Conservation (phyloP, 805 yeast species). For the Zygosaccharomyces siamensis region DNA sequence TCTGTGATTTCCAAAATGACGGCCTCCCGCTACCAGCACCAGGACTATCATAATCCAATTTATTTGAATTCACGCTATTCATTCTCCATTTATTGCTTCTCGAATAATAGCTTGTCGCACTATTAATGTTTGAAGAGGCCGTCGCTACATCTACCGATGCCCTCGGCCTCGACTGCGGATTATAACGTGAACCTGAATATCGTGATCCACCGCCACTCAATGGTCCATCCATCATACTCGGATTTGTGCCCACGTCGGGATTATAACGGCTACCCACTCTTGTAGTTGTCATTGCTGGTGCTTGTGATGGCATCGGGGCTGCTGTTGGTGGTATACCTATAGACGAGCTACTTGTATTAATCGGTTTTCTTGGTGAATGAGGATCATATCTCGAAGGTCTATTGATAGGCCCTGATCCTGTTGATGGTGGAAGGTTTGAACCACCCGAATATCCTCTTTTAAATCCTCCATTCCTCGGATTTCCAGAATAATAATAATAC, state of each 20-base stretch:
- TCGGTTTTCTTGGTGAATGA: constrained; percentile 18
- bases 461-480: constrained; percentile 22
- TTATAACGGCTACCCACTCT: not conserved
- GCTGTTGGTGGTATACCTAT: constrained; percentile 3
- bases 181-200: constrained; percentile 25
- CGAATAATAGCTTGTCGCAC: constrained; percentile 15
- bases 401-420: not conserved
- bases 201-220: constrained; percentile 11
- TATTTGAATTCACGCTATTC: constrained; percentile 7
- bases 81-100: constrained; percentile 27
- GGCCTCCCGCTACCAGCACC: constrained; percentile 6
- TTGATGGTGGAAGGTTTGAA: constrained; percentile 3
- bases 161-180: constrained; percentile 25
- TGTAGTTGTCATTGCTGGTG: not conserved
- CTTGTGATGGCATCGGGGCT: not conserved
- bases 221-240: not conserved
- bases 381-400: constrained; percentile 32
- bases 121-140: constrained; percentile 5
- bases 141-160: constrained; percentile 15
- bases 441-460: constrained; percentile 14
- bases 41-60: constrained; percentile 7
- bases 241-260: not conserved
- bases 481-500: constrained; percentile 27
- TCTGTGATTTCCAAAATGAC: constrained; percentile 17
- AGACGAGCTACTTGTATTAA: constrained; percentile 12